phyloP scores from a whole-genome alignment of 2,329 filamentous ascomycete genomes.

The Alternaria tenuissima region DNA sequence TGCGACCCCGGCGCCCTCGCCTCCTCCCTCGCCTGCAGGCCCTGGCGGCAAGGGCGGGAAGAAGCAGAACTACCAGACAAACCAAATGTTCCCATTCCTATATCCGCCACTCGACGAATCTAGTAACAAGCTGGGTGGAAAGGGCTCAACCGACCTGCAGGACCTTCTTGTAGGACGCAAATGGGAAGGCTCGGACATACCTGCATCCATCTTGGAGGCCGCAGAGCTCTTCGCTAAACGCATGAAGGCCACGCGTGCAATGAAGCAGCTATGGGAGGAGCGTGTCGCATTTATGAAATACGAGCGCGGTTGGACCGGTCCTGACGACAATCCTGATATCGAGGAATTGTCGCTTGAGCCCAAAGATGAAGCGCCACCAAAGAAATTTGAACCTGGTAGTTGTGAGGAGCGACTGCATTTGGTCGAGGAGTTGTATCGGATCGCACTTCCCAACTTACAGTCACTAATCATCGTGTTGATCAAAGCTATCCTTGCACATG shows the following conservation, averaged over 20 bases:
- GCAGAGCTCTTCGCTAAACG: slow-evolving; percentile 89
- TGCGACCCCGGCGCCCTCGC: slow-evolving; percentile 95
- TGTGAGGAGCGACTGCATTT: slow-evolving; percentile 71
- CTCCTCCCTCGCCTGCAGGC: slow-evolving; percentile 87
- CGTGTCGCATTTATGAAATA: slow-evolving; percentile 90
- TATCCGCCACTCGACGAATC: slow-evolving; percentile 91
- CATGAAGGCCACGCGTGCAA: slow-evolving; percentile 89
- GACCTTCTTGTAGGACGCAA: slow-evolving; percentile 80
- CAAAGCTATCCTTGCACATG: slow-evolving; percentile 85
- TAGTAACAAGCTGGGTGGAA: slow-evolving; percentile 90
- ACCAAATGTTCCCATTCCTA: slow-evolving; percentile 97
- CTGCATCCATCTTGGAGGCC: slow-evolving; percentile 92
- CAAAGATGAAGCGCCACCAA: slow-evolving; percentile 30
- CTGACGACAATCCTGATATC: slow-evolving; percentile 57
- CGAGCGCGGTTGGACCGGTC: slow-evolving; percentile 83
- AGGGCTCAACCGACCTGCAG: slow-evolving; percentile 81
- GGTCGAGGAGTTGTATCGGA: slow-evolving; percentile 82
- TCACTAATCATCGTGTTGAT: slow-evolving; percentile 92
- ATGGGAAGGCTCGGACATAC: slow-evolving; percentile 95
- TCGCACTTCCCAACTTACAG: slow-evolving; percentile 84
- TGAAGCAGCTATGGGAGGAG: slow-evolving; percentile 94
- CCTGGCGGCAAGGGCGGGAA: slow-evolving; percentile 89
- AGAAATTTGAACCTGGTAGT: slow-evolving; percentile 56
- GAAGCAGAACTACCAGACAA: slow-evolving; percentile 99
- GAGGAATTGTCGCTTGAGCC: slow-evolving; percentile 51